Evolutionary conservation across 2,329 filamentous ascomycete species (phyloP), one percentile per base, ranked within the genome.

Genomic region (Rhynchosporium secalis): DNA sequence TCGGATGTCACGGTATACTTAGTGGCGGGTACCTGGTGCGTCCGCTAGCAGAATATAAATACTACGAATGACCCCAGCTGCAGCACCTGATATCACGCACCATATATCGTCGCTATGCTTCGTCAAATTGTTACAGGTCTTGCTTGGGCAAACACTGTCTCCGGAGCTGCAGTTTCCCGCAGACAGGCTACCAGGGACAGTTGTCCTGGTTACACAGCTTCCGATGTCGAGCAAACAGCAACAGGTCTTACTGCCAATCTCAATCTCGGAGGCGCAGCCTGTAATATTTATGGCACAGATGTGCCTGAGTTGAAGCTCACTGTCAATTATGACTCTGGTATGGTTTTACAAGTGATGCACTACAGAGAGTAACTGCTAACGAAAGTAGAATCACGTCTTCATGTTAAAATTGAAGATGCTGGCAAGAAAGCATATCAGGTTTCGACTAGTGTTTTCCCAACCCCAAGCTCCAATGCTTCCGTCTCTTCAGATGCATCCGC

Each of bases 321-420:
- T 7, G 86, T 88, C 15, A 82, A 85, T 66, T 87, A 87, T 70
- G 81, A 89, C 69, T 83, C 80, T 47, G 78, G 84, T 86, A 72
- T 55, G 63, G 28, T 3, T 3, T 48, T 12, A 12, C 31, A 15
- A 29, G 2, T 12, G 2, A 4, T 64, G 75, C 80, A 41, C 26
- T 52, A 12, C 15, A 20, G 13, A 7, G 26, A 12, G 10, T 38
- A 20, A 10, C 20, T 38, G 7, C 31, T 52, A 15, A 52, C 8
- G 15, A n/a, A 26, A 52, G 10, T 8, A 52, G 48, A 38, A 38
- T 52, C 48, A 8, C 83, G 86, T 31, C 80, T 89, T 15, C 86
- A 88, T 72, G 82, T 89, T 66, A 80, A 86, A 68, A 87, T 89
- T 57, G 81, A 83, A 64, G 86, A 88, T 72, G 76, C 80, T 12